phyloP scores from a whole-genome alignment of 768 basidiomycete genomes.

The Pilatotrama ljubarskyi region DNA sequence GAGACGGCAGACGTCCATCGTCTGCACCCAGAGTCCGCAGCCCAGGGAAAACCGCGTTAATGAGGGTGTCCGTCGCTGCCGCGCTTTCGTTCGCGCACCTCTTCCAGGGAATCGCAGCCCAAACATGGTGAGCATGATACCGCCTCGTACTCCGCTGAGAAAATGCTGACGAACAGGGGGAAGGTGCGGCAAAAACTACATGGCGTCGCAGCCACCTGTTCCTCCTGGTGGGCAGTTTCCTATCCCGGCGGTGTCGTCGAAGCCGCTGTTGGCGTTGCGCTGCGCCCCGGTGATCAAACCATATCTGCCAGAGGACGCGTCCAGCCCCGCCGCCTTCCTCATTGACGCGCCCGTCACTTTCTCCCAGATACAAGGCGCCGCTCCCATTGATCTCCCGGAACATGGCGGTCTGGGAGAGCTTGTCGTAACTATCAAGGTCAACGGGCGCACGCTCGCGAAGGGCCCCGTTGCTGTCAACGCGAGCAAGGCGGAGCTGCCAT shows the following conservation, averaged over 20 bases:
- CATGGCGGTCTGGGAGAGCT: slow-evolving; percentile 17
- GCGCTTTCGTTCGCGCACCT: not conserved
- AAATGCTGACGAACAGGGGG: not conserved
- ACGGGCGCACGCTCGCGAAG: slow-evolving; percentile 23
- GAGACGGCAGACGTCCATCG: slow-evolving; percentile 1
- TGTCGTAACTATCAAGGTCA: slow-evolving; percentile 35
- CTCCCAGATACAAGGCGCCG: slow-evolving; percentile 36
- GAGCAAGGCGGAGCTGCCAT: slow-evolving; percentile 35
- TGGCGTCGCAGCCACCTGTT: slow-evolving; percentile 40
- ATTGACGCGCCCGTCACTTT: slow-evolving; percentile 42
- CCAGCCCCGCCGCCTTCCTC: slow-evolving; percentile 32
- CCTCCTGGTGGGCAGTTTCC: slow-evolving; percentile 49
- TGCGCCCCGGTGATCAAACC: slow-evolving; percentile 49
- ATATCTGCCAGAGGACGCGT: slow-evolving; percentile 45
- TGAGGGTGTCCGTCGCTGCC: not conserved
- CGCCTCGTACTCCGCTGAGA: not conserved
- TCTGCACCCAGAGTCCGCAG: not conserved
- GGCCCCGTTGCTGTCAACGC: slow-evolving; percentile 41
- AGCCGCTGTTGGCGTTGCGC: slow-evolving; percentile 45
- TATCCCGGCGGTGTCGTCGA: slow-evolving; percentile 33
- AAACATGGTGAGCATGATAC: slow-evolving; percentile 2
- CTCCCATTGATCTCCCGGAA: slow-evolving; percentile 30
- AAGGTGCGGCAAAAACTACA: slow-evolving; percentile 56
- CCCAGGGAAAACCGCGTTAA: not conserved
- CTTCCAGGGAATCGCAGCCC: slow-evolving; percentile 1